A percentile compares a stretch with the other conserved stretches of the same genome.
Evolutionary conservation across 2,329 filamentous ascomycete species (phyloP).

Genomic region (Botrytis porri): DNA sequence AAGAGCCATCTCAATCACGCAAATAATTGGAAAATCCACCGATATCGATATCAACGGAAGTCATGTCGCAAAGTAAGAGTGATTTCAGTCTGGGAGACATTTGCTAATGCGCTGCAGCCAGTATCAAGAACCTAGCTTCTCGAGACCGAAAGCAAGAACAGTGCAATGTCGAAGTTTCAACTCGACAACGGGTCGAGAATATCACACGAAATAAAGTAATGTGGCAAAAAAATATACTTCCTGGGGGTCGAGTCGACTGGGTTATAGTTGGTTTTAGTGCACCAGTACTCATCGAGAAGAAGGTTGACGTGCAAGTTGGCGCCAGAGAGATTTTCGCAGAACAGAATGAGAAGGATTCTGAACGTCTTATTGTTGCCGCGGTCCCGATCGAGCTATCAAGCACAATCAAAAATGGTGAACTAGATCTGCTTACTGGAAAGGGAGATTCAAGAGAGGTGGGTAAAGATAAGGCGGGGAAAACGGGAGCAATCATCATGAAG

Average conservation of each 20-base stretch:
- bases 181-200: background rate
- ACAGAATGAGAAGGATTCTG: no score
- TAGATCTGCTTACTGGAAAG: background rate
- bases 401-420: background rate
- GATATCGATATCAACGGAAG: background rate
- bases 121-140: background rate
- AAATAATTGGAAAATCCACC: rapidly evolving
- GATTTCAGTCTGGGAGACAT: background rate
- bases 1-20: background rate
- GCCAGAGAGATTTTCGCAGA: no score
- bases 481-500: no score
- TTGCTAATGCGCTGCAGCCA: constrained; percentile 3
- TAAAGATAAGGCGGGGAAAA: background rate
- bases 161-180: background rate
- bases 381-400: background rate
- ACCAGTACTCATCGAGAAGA: background rate
- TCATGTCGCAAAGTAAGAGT: background rate
- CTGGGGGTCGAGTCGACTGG: background rate
- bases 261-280: constrained; percentile 4
- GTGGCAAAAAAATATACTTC: background rate
- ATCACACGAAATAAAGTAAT: background rate
- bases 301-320: background rate
- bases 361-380: no score
- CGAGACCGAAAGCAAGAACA: background rate
- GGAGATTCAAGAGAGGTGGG: background rate